phyloP scores from a whole-genome alignment of 768 basidiomycete genomes.

The Asterophora lycoperdoides region DNA sequence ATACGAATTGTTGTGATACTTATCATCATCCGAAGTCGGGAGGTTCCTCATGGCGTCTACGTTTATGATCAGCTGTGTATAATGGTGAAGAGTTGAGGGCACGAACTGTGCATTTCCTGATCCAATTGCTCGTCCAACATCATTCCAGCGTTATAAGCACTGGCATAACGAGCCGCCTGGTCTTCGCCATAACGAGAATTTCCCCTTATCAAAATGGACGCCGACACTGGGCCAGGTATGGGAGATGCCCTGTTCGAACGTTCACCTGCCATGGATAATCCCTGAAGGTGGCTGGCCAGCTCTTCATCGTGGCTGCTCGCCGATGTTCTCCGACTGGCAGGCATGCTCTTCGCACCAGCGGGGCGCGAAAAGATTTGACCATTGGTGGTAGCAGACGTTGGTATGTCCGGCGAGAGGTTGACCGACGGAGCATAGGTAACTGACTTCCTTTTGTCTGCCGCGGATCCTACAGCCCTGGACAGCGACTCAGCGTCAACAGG shows the following conservation, averaged over 20 bases:
- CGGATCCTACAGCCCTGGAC: conserved; percentile 63
- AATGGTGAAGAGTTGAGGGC: neutral
- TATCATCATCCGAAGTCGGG: conserved; percentile 87
- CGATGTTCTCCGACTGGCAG: conserved; percentile 84
- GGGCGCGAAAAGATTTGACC: conserved; percentile 57
- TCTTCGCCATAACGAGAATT: conserved; percentile 53
- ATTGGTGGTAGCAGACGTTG: conserved; percentile 37
- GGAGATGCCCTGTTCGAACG: conserved; percentile 54
- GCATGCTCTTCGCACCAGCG: conserved; percentile 88
- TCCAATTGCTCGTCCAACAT: conserved; percentile 92
- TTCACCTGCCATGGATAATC: conserved; percentile 64
- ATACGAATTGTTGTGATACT: conserved; percentile 60
- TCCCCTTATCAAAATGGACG: conserved; percentile 50
- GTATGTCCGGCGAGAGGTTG: conserved; percentile 67
- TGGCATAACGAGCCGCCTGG: conserved; percentile 56
- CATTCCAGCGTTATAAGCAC: conserved; percentile 77
- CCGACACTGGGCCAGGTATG: conserved; percentile 45
- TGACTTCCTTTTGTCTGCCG: conserved; percentile 79
- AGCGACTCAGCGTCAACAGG: conserved; percentile 59
- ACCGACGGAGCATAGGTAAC: conserved; percentile 80
- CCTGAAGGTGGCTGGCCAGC: conserved; percentile 69
- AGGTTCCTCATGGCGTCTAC: conserved; percentile 85
- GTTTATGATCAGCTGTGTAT: conserved; percentile 12
- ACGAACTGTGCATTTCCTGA: conserved; percentile 90
- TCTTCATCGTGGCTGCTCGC: conserved; percentile 86